A percentile compares a stretch with the other conserved stretches of the same genome.
Evolutionary conservation across 2,329 filamentous ascomycete genomes (phyloP).

Genomic region (Microdochium nivale): DNA sequence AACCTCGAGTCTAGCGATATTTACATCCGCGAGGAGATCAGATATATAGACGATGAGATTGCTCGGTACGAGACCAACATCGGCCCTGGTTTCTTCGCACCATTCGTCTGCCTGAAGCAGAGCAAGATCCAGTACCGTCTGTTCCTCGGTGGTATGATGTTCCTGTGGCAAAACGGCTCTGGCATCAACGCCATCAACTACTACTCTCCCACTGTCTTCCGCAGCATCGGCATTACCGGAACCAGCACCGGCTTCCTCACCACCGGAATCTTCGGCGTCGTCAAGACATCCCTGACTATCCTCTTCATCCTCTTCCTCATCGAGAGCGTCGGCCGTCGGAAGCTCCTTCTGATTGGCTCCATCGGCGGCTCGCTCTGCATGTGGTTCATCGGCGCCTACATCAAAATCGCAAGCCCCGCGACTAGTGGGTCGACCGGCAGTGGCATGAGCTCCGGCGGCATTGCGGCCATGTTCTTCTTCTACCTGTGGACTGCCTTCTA

Average conservation of each 20-base stretch:
- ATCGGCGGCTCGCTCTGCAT: slow-evolving; percentile 51
- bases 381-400: slow-evolving; percentile 57
- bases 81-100: slow-evolving; percentile 67
- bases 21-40: slow-evolving; percentile 68
- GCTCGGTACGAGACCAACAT: slow-evolving; percentile 55
- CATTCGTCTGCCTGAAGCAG: slow-evolving; percentile 50
- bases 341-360: slow-evolving; percentile 50
- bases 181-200: slow-evolving; percentile 67
- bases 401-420: slow-evolving; percentile 39
- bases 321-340: slow-evolving; percentile 49
- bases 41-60: slow-evolving; percentile 60
- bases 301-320: slow-evolving; percentile 56
- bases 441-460: slow-evolving; percentile 20
- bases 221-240: slow-evolving; percentile 49
- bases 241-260: slow-evolving; percentile 50
- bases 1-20: slow-evolving; percentile 44
- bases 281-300: slow-evolving; percentile 53
- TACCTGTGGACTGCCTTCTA: slow-evolving; percentile 69
- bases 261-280: slow-evolving; percentile 57
- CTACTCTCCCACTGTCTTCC: slow-evolving; percentile 56
- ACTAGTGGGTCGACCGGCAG: slow-evolving; percentile 16
- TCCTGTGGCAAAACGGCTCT: slow-evolving; percentile 70
- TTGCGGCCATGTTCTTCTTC: slow-evolving; percentile 62
- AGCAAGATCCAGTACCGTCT: slow-evolving; percentile 60
- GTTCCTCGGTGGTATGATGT: slow-evolving; percentile 64